Percentiles rank a stretch among this genome's conserved stretches.
Conservation (phyloP, 1,284 basidiomycete genomes). For the Cryptococcus floricola region DNA sequence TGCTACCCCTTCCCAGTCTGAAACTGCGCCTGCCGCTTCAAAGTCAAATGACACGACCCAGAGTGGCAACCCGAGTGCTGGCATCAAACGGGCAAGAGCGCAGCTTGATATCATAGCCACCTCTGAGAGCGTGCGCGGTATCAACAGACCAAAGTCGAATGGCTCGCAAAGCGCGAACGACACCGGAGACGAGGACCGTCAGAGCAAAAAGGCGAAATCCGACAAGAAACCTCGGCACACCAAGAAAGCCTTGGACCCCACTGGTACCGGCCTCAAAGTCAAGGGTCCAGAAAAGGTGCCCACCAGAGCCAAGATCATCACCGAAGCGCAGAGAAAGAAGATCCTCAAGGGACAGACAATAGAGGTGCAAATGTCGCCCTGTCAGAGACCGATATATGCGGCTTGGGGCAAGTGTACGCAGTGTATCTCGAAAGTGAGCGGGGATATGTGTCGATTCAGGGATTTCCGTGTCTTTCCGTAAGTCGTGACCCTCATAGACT, state of each 20-base stretch:
- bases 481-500: constrained; percentile 5
- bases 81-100: neutral
- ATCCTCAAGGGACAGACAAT: constrained; percentile 24
- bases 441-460: constrained; percentile 45
- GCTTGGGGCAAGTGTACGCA: constrained; percentile 43
- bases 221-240: neutral
- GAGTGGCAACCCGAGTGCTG: neutral
- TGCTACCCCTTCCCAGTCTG: constrained; percentile 1
- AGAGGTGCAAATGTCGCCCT: constrained; percentile 35
- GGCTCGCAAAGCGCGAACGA: neutral
- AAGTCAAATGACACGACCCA: neutral
- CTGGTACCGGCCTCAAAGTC: neutral
- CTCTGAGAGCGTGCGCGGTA: neutral
- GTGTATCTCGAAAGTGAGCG: constrained; percentile 38
- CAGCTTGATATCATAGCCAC: neutral
- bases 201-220: neutral
- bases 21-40: neutral
- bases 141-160: neutral
- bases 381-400: constrained; percentile 34
- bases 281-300: constrained; percentile 22
- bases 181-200: constrained; percentile 2
- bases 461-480: constrained; percentile 42
- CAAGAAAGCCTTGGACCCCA: neutral
- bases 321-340: constrained; percentile 25
- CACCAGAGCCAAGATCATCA: constrained; percentile 10